phyloP scores from a whole-genome alignment of 176 grass and related monocot genomes.

The Juncus inflexus region DNA sequence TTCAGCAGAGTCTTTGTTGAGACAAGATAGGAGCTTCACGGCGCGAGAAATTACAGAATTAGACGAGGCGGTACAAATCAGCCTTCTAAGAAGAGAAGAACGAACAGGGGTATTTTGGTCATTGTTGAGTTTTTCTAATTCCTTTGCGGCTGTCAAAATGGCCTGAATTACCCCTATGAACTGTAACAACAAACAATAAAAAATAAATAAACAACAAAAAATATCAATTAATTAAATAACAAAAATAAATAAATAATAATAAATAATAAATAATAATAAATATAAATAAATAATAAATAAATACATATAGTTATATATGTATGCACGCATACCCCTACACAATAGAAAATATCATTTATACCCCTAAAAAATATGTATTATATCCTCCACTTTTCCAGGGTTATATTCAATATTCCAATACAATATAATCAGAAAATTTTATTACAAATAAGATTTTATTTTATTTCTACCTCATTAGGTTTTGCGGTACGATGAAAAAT shows the following conservation, averaged over 20 bases:
- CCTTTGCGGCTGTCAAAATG: conserved; percentile 68
- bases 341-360: no score
- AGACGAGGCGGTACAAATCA: conserved; percentile 72
- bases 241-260: not conserved
- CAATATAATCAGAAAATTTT: no score
- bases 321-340: no score
- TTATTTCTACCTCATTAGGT: conserved; percentile 49
- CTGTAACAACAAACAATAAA: conserved; percentile 31
- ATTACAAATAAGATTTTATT: no score
- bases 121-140: conserved; percentile 59
- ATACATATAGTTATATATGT: no score
- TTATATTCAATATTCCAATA: no score
- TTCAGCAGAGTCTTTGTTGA: conserved; percentile 81
- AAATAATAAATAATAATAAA: no score
- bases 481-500: conserved; percentile 86
- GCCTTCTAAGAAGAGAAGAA: conserved; percentile 73
- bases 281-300: no score
- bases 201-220: conserved; percentile 1
- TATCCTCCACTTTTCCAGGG: no score
- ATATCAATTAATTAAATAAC: not conserved
- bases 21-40: conserved; percentile 66
- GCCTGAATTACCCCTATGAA: conserved; percentile 77
- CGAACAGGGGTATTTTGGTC: conserved; percentile 36
- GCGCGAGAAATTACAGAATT: conserved; percentile 45
- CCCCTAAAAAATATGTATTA: no score